Evolutionary conservation across 2,329 filamentous ascomycete species (phyloP).

Genomic region (Diaporthe vaccinii): DNA sequence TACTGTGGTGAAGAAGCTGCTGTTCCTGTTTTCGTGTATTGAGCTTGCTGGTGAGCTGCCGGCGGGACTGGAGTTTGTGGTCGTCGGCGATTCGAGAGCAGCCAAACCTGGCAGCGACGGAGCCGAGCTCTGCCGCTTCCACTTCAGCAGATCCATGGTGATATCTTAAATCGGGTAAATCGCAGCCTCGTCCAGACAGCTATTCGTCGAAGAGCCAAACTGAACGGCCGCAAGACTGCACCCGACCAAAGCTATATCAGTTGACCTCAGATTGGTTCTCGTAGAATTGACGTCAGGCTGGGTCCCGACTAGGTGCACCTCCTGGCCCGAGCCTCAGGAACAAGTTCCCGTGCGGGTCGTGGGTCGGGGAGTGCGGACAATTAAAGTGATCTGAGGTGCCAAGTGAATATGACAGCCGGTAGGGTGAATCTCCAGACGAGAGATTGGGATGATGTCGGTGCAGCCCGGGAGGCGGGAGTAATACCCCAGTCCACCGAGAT

Average conservation of each 20-base stretch:
- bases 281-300: constrained; percentile 36
- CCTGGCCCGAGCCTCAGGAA: constrained; percentile 37
- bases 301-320: constrained; percentile 33
- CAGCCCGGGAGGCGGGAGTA: constrained; percentile 11
- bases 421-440: constrained; percentile 18
- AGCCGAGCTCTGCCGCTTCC: constrained; percentile 40
- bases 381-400: constrained; percentile 5
- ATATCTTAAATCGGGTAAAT: background rate
- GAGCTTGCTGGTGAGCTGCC: constrained; percentile 45
- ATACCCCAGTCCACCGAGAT: constrained; percentile 3
- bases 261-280: constrained; percentile 14
- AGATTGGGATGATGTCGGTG: constrained; percentile 21
- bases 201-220: background rate
- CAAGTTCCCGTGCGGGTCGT: constrained; percentile 26
- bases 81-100: constrained; percentile 39
- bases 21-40: constrained; percentile 44
- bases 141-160: constrained; percentile 40
- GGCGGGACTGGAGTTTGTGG: constrained; percentile 39
- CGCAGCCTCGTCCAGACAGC: background rate
- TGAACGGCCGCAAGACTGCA: background rate
- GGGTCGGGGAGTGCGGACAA: constrained; percentile 21
- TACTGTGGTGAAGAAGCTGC: constrained; percentile 45
- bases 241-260: background rate
- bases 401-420: constrained; percentile 1
- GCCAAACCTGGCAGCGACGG: constrained; percentile 37